A percentile compares a stretch with the other conserved stretches of the same genome.
Conservation (phyloP, 2,329 filamentous ascomycete species). For the Coniochaeta sp. region DNA sequence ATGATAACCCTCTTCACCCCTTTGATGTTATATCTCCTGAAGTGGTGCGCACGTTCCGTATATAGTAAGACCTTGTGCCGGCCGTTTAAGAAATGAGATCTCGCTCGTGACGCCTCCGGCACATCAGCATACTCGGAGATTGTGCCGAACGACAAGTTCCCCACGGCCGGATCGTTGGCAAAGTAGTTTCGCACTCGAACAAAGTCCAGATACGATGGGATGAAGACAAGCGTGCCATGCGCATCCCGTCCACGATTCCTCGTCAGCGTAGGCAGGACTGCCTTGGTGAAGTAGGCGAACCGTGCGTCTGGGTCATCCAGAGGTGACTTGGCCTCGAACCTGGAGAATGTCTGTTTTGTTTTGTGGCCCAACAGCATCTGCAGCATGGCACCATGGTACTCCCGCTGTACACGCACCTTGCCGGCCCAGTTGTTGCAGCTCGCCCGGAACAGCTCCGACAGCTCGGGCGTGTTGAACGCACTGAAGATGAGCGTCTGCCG, state of each 20-base stretch:
- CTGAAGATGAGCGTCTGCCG: constrained; percentile 81
- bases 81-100: constrained; percentile 80
- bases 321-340: constrained; percentile 66
- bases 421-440: constrained; percentile 77
- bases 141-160: constrained; percentile 61
- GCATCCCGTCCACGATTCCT: constrained; percentile 55
- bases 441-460: constrained; percentile 69
- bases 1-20: constrained; percentile 81
- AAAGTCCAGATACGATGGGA: constrained; percentile 93
- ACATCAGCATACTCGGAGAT: constrained; percentile 83
- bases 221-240: constrained; percentile 73
- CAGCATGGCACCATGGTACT: constrained; percentile 60
- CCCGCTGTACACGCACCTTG: constrained; percentile 63
- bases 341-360: constrained; percentile 81
- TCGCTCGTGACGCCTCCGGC: constrained; percentile 71
- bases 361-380: constrained; percentile 59
- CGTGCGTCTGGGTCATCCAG: constrained; percentile 75
- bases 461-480: constrained; percentile 80
- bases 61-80: constrained; percentile 80
- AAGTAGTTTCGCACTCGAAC: constrained; percentile 90
- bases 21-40: constrained; percentile 74
- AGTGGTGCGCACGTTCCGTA: constrained; percentile 94
- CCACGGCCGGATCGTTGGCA: constrained; percentile 55
- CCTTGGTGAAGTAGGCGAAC: constrained; percentile 84
- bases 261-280: constrained; percentile 67